Evolutionary conservation across 2,329 filamentous ascomycete species (phyloP).

Genomic region (Myriosclerotinia scirpicola): DNA sequence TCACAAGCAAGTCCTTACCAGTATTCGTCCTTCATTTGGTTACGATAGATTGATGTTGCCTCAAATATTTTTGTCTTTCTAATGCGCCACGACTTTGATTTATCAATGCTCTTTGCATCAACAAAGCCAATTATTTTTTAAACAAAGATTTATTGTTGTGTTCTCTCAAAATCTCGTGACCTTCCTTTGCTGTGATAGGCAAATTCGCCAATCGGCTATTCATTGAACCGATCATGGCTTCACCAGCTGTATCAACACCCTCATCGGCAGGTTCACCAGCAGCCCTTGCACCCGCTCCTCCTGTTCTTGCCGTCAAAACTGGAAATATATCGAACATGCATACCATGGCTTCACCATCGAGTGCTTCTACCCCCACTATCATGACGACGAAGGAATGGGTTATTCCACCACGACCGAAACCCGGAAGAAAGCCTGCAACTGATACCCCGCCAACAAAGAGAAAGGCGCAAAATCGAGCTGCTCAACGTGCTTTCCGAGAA

Average conservation of each 20-base stretch:
- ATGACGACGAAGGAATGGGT: conserved; percentile 86
- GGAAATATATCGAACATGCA: conserved; percentile 31
- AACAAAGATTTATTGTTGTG: not conserved
- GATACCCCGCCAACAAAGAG: conserved; percentile 91
- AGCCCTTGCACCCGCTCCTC: conserved; percentile 39
- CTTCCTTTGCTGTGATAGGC: conserved; percentile 14
- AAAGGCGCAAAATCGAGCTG: conserved; percentile 90
- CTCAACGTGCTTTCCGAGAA: conserved; percentile 87
- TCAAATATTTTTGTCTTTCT: not conserved
- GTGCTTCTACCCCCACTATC: conserved; percentile 45
- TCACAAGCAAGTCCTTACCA: conserved; percentile 9
- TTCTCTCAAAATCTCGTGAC: conserved; percentile 2
- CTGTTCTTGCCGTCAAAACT: conserved; percentile 42
- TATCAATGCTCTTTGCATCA: not conserved
- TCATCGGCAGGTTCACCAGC: conserved; percentile 44
- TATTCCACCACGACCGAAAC: conserved; percentile 80
- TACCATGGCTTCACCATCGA: conserved; percentile 37
- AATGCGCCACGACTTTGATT: not conserved
- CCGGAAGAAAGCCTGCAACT: conserved; percentile 88
- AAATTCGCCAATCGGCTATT: conserved; percentile 25
- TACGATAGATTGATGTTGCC: not conserved
- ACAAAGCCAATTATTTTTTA: not conserved
- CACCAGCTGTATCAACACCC: conserved; percentile 43
- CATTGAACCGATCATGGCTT: conserved; percentile 39
- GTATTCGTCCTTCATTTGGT: not conserved